Conservation (phyloP, 2,329 filamentous ascomycete genomes). For the Orbilia quercus region DNA sequence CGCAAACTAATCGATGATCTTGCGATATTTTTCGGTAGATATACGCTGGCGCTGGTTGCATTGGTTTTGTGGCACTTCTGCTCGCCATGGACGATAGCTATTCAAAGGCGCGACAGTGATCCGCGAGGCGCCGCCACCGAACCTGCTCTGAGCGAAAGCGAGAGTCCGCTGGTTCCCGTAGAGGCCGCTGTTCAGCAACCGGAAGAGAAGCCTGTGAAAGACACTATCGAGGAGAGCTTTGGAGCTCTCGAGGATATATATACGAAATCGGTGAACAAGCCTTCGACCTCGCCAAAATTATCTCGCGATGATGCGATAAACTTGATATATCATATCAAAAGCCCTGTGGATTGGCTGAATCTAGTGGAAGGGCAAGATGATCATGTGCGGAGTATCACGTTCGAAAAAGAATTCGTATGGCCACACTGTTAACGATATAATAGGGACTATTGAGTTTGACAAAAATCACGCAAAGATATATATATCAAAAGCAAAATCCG, state of each 20-base stretch:
- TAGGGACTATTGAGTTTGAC: slow-evolving; percentile 57
- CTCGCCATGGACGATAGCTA: slow-evolving; percentile 37
- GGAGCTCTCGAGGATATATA: slow-evolving; percentile 21
- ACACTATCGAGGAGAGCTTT: slow-evolving; percentile 15
- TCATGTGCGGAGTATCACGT: no score
- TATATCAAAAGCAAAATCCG: slow-evolving; percentile 55
- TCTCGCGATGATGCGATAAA: slow-evolving; percentile 33
- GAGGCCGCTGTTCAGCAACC: neutral
- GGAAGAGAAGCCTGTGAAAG: slow-evolving; percentile 3
- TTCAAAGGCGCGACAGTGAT: slow-evolving; percentile 26
- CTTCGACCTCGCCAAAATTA: neutral
- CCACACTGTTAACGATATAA: no score
- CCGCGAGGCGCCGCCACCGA: neutral
- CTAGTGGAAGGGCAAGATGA: slow-evolving; percentile 45
- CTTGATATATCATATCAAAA: slow-evolving; percentile 35
- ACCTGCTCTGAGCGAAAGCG: neutral
- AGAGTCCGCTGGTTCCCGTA: neutral
- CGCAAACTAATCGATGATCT: slow-evolving; percentile 1
- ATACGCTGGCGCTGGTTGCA: neutral
- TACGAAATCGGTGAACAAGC: slow-evolving; percentile 1
- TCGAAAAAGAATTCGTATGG: no score
- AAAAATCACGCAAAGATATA: slow-evolving; percentile 55
- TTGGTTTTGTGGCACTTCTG: slow-evolving; percentile 33
- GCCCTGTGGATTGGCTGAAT: slow-evolving; percentile 25
- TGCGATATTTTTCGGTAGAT: slow-evolving; percentile 14